Evolutionary conservation across 306 rosid genomes (phyloP), one percentile per base, ranked within the genome.

Genomic region (Prunus mira): DNA sequence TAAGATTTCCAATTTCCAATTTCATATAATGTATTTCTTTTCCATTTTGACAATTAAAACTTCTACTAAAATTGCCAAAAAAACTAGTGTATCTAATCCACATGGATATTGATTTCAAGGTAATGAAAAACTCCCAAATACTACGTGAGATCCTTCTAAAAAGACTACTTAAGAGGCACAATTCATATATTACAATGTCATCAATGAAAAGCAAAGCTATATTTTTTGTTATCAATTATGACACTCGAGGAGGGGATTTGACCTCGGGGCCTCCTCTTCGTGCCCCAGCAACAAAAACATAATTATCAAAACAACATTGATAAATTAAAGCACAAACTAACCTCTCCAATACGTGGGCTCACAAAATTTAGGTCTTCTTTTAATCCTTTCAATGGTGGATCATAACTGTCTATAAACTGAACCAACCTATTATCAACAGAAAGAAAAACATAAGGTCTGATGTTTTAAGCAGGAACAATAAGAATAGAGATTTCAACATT

Each of bases 271-370:
- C 14, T 19, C 25, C 75, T n/a, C 43, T 19, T 32, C 12, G 13
- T 71, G 20, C 32, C 32, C n/a, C 5, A 4, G 12, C 30, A 30
- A 67, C 30, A 13, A 55, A 55, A 71, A 12, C 15, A 56, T 41
- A 67, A 41, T 38, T 38, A 65, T 18, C 7, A 19, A 32, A 22
- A 61, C n/a, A 56, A 73, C 27, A 57, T 65, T 52, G 54, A 80
- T 58, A 38, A 45, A 73, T 54, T 28, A 67, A 84, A 84, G 87
- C 69, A 77, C 69, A 74, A 66, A 82, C 60, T 90, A 80, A 95
- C 99, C 99, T 95, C 99, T 87, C 99, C 99, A 80, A 95, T 95
- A 66, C 99, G 96, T 55, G 97, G 99, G 90, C 99, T 92, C 82
- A 95, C 99, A 84, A 92, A 92, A 86, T 92, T 95, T 51, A 95